A percentile compares a stretch with the other conserved stretches of the same genome.
Evolutionary conservation across 2,329 filamentous ascomycete species (phyloP).

Genomic region (Sporothrix brasiliensis): DNA sequence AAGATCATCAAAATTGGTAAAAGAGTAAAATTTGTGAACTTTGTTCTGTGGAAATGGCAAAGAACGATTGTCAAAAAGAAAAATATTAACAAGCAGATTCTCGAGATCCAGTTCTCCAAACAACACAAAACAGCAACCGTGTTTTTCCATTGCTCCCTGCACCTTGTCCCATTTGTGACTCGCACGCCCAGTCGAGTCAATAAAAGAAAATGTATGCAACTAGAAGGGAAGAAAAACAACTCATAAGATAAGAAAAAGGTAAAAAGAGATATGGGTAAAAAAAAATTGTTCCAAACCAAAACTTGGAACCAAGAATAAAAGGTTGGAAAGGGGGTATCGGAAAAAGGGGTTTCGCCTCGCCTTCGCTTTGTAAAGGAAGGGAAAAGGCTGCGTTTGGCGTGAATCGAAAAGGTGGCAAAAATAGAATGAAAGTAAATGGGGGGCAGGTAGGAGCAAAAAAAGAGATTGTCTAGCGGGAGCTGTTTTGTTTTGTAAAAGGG

Average conservation of each 20-base stretch:
- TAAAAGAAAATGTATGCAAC: conserved; percentile 13
- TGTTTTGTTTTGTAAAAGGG: neutral
- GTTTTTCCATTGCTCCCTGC: neutral
- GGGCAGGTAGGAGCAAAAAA: neutral
- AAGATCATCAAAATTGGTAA: neutral
- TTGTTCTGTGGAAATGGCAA: conserved; percentile 13
- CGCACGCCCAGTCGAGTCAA: conserved; percentile 31
- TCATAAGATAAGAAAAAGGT: neutral
- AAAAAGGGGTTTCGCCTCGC: conserved; percentile 17
- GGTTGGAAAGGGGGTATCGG: conserved; percentile 31
- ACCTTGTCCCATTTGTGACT: conserved; percentile 15
- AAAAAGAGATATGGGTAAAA: neutral
- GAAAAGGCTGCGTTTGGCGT: neutral
- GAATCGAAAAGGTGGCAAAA: conserved; percentile 17
- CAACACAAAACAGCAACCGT: neutral
- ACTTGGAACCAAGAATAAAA: neutral
- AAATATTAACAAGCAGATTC: neutral
- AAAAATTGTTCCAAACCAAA: neutral
- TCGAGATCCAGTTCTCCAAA: neutral
- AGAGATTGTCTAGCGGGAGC: neutral
- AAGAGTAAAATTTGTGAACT: conserved; percentile 9
- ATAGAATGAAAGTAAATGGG: conserved; percentile 12
- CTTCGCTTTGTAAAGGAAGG: neutral
- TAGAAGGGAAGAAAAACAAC: neutral
- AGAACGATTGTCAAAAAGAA: conserved; percentile 5